Evolutionary conservation across 345 rosid species (phyloP), one percentile per base, ranked within the genome.

Genomic region (Aquilaria sinensis): DNA sequence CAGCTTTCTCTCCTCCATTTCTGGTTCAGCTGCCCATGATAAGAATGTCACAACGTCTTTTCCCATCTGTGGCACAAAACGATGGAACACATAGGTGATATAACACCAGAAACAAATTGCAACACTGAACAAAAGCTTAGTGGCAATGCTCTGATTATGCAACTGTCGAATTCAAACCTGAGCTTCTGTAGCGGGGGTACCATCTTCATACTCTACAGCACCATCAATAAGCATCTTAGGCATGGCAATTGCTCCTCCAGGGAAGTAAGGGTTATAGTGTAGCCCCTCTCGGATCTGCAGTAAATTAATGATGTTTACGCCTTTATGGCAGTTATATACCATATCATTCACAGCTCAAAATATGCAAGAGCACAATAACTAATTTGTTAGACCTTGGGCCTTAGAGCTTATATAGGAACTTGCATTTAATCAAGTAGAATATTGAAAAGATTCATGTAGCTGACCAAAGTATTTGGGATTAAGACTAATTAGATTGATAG

Each of bases 201-300:
- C 96, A 83, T 95, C 98, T 78, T 91, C 99, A 50, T 95, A 95
- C 85, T 95, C 99, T 23, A 91, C 72, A 59, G 98, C 97, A 68
- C 86, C 98, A 77, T 95, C 99, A 56, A 46, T 88, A 45, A 95
- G 90, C 99, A 95, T 91, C 69, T 95, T 80, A 9, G 99, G 99
- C 99, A 95, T 95, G 51, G 99, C 99, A 66, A 91, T 95, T 13
- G 99, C 99, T 70, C 97, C 99, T 16, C 99, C 97, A 33, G 99
- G 99, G 72, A 95, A 91, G 79, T 95, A 95, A 64, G 97, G 99
- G 66, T 91, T 91, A 70, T 91, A 95, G 71, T 95, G 94, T 73
- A 95, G 59, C 29, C 99, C 99, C 30, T 91, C 99, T 59, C 99
- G 79, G 37, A 95, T 89, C 99, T 93, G 68, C 53, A 76, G 4